phyloP scores from a whole-genome alignment of 202 grass and related monocot genomes.

The Hordeum pubiflorum region DNA sequence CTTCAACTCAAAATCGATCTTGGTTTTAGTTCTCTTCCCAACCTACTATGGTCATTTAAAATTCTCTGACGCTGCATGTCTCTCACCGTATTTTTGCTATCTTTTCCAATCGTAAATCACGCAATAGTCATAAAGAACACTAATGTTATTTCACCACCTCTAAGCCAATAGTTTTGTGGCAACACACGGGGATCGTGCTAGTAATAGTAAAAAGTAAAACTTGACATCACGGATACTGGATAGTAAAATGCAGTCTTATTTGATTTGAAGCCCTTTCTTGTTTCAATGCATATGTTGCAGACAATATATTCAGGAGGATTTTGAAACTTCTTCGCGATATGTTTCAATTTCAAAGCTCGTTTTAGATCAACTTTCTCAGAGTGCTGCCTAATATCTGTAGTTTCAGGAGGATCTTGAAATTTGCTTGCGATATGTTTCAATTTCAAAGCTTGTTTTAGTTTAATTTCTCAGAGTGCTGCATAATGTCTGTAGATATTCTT shows the following conservation, averaged over 20 bases:
- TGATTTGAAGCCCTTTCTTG: constrained; percentile 3
- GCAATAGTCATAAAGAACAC: no score
- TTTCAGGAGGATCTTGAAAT: constrained; percentile 17
- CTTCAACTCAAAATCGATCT: no score
- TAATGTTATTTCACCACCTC: no score
- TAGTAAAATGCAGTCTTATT: not conserved
- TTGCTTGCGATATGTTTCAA: not conserved
- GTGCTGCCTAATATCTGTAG: constrained; percentile 22
- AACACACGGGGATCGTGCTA: no score
- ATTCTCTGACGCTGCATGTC: no score
- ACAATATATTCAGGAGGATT: not conserved
- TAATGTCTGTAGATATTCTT: constrained; percentile 74
- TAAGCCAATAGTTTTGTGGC: no score
- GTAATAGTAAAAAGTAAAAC: not conserved
- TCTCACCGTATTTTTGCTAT: no score
- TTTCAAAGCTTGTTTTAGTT: constrained; percentile 1
- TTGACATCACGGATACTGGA: not conserved
- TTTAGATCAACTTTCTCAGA: constrained; percentile 17
- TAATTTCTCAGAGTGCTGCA: constrained; percentile 2
- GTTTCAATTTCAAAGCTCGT: constrained; percentile 1
- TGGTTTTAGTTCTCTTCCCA: no score
- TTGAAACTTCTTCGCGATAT: not conserved
- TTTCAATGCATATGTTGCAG: not conserved
- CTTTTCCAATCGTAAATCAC: no score
- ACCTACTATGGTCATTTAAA: no score